phyloP scores from a whole-genome alignment of 2,329 filamentous ascomycete genomes.

The Grosmannia clavigera region DNA sequence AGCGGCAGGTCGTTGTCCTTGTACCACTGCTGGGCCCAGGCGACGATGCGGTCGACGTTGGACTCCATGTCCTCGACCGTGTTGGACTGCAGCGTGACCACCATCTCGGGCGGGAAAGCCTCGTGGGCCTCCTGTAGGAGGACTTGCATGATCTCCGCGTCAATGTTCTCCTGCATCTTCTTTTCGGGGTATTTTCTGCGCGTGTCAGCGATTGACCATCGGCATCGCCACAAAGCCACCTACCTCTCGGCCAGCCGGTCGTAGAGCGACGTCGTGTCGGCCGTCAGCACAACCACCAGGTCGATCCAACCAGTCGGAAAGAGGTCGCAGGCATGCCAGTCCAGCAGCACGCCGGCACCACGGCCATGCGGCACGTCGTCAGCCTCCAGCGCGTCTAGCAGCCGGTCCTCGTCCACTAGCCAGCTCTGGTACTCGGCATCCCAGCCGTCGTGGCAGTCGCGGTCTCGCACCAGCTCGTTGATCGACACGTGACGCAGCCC shows the following conservation, averaged over 20 bases:
- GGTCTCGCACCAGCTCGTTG: slow-evolving; percentile 85
- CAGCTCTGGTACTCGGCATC: slow-evolving; percentile 77
- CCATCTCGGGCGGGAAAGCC: slow-evolving; percentile 72
- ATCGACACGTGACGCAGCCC: slow-evolving; percentile 74
- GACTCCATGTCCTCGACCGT: slow-evolving; percentile 71
- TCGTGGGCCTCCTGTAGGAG: slow-evolving; percentile 82
- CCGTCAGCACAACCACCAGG: slow-evolving; percentile 80
- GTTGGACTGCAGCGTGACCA: slow-evolving; percentile 81
- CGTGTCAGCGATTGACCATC: not conserved
- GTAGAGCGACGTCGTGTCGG: slow-evolving; percentile 68
- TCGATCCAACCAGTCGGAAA: slow-evolving; percentile 93
- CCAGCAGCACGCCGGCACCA: slow-evolving; percentile 82
- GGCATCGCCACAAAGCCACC: slow-evolving; percentile 7
- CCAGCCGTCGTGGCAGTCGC: slow-evolving; percentile 74
- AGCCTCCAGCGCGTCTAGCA: slow-evolving; percentile 75
- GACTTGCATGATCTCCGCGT: slow-evolving; percentile 96
- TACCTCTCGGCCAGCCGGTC: slow-evolving; percentile 69
- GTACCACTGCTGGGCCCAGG: slow-evolving; percentile 77
- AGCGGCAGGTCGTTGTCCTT: slow-evolving; percentile 35
- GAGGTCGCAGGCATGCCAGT: slow-evolving; percentile 96
- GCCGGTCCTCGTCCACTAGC: slow-evolving; percentile 89
- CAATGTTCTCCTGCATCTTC: slow-evolving; percentile 92
- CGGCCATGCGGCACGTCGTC: slow-evolving; percentile 49
- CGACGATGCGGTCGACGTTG: slow-evolving; percentile 73
- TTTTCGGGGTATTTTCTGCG: slow-evolving; percentile 64